These are phyloP conservation scores for Candida ficus DNA, from an alignment of 805 yeast species.

Conservation along the genomic window DNA sequence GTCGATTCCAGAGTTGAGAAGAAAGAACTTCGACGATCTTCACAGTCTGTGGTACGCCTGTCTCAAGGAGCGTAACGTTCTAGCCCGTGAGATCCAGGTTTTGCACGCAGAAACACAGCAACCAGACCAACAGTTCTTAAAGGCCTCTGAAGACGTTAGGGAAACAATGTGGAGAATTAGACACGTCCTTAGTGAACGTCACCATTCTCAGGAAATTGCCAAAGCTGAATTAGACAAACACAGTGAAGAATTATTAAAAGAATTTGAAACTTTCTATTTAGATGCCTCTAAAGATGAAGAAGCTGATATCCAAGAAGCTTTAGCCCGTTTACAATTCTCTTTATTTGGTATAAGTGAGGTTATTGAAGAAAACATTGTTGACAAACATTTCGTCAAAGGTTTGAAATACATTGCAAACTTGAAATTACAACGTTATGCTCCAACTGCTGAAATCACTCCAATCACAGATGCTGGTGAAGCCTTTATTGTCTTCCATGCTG, in stretches of 20 bases:
- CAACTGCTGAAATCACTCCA: slow-evolving; percentile 27
- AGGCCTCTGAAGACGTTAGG: slow-evolving; percentile 38
- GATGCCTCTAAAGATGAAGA: slow-evolving; percentile 49
- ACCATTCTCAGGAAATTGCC: slow-evolving; percentile 60
- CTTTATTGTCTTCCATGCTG: slow-evolving; percentile 42
- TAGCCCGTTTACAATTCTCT: slow-evolving; percentile 76
- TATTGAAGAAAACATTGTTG: slow-evolving; percentile 53
- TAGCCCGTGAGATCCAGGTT: slow-evolving; percentile 71
- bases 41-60: slow-evolving; percentile 89
- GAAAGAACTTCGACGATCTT: slow-evolving; percentile 87
- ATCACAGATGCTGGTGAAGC: slow-evolving; percentile 37
- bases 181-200: slow-evolving; percentile 84
- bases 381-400: slow-evolving; percentile 59
- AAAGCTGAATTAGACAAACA: slow-evolving; percentile 37
- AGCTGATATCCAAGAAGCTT: slow-evolving; percentile 56
- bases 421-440: slow-evolving; percentile 51
- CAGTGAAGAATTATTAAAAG: slow-evolving; percentile 46
- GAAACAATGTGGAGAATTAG: slow-evolving; percentile 75
- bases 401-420: slow-evolving; percentile 63
- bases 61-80: slow-evolving; percentile 72
- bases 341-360: slow-evolving; percentile 78
- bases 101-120: slow-evolving; percentile 39
- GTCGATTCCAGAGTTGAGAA: slow-evolving; percentile 82
- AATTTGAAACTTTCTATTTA: slow-evolving; percentile 56
- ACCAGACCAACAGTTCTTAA: slow-evolving; percentile 29